A percentile compares a stretch with the other conserved stretches of the same genome.
Evolutionary conservation across 805 yeast species (phyloP).

Genomic region (Martiniozyma abietophila): DNA sequence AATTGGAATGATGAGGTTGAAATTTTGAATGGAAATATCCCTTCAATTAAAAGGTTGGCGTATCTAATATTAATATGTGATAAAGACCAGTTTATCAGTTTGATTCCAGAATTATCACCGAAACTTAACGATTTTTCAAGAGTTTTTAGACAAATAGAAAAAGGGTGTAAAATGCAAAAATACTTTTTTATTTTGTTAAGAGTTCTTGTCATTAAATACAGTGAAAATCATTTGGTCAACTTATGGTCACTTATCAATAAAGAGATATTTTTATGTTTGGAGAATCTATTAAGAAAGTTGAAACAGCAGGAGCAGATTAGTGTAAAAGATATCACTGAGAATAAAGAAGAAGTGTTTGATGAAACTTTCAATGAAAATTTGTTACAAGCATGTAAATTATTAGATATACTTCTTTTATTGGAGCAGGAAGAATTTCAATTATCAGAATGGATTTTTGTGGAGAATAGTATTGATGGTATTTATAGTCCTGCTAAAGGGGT

Average conservation of each 20-base stretch:
- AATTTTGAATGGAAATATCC: slow-evolving; percentile 24
- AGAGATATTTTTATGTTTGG: slow-evolving; percentile 46
- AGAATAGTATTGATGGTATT: slow-evolving; percentile 37
- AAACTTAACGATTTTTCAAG: slow-evolving; percentile 24
- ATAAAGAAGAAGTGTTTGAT: slow-evolving; percentile 9
- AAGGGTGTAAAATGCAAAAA: slow-evolving; percentile 24
- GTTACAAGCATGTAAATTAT: slow-evolving; percentile 61
- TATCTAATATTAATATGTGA: slow-evolving; percentile 58
- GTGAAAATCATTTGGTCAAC: slow-evolving; percentile 54
- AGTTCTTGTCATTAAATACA: slow-evolving; percentile 52
- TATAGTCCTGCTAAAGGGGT: slow-evolving; percentile 13
- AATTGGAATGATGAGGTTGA: slow-evolving; percentile 27
- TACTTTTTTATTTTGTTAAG: slow-evolving; percentile 54
- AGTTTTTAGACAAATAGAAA: slow-evolving; percentile 19
- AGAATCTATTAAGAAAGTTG: slow-evolving; percentile 23
- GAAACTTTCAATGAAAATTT: slow-evolving; percentile 31
- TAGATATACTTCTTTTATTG: slow-evolving; percentile 64
- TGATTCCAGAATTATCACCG: slow-evolving; percentile 36
- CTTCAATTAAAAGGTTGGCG: slow-evolving; percentile 46
- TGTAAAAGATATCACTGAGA: slow-evolving; percentile 1
- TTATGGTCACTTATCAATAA: slow-evolving; percentile 64
- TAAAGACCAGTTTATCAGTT: slow-evolving; percentile 43
- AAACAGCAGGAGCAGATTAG: slow-evolving; percentile 9
- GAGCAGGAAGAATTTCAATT: slow-evolving; percentile 69
- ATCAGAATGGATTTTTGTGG: slow-evolving; percentile 79